Base-by-base conservation (phyloP, 306 rosid genomes). In the Malus sylvestris region DNA sequence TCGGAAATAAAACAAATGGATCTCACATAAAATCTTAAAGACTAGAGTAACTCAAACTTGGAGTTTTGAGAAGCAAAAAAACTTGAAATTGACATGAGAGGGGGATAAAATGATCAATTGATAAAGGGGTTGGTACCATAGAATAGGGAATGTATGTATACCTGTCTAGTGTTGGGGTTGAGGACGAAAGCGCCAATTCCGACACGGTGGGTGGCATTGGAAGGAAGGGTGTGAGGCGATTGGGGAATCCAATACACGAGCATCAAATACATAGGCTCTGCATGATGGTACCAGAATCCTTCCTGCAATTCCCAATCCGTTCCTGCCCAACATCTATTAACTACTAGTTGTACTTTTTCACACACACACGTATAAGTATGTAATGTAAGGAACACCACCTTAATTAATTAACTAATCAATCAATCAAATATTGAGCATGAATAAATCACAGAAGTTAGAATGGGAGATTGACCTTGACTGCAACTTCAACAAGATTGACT, bases 281-380 rank as follows among this genome's bases (percentile, higher is more conserved):
- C 98, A 73, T 94, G 97, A 81, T 94, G 98, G 81, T 82, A 94
- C 91, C 89, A 89, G 77, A 94, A 94, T 23, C 96, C 97, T 84
- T 90, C 89, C 98, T 89, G 85, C 77, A 57, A 35, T 25, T 29
- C 8, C 10, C 20, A 14, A 63, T 29, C 61, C 49, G 16, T 30
- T 58, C 20, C 18, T 67, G 71, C 38, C 13, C 8, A 68, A 7
- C 35, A 58, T 58, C 3, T 6, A 22, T 19, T 32, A 65, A 73
- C 11, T 10, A 52, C 22, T 30, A 49, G n/a, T 25, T 4, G 51
- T 32, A 20, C n/a, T 23, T 12, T 49, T 49, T 27, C 29, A 15
- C 53, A 3, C 55, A 49, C 18, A 5, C 19, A 12, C 20, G 5
- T 15, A 51, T 12, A 45, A 7, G 42, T 7, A 38, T 7, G 42